These are phyloP conservation scores for Pseudogymnoascus sp. DNA, from an alignment of 2,329 filamentous ascomycete species.

Conservation along the genomic window DNA sequence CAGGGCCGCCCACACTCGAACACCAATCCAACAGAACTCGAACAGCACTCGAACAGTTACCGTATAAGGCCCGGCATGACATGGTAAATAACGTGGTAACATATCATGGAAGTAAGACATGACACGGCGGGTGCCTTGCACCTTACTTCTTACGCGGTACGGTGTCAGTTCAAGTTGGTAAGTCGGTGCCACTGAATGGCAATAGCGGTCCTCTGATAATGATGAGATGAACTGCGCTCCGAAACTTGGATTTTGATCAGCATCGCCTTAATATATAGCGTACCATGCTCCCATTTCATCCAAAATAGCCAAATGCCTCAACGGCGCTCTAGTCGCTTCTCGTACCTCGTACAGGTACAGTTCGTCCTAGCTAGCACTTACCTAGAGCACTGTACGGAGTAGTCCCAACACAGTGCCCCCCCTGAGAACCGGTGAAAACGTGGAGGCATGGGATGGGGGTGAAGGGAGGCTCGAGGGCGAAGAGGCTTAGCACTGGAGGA, in stretches of 20 bases:
- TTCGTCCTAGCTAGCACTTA: neutral
- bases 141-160: neutral
- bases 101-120: neutral
- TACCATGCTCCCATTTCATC: neutral
- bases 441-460: neutral
- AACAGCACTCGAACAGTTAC: constrained; percentile 7
- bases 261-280: neutral
- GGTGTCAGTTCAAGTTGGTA: too few relatives aligned
- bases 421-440: neutral
- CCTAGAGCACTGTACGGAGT: neutral
- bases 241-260: neutral
- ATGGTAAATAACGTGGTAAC: neutral
- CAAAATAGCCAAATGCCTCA: too few relatives aligned
- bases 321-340: neutral
- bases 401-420: neutral
- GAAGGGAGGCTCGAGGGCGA: neutral
- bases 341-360: neutral
- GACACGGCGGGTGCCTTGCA: neutral
- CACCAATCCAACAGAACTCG: neutral
- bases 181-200: neutral
- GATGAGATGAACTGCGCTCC: neutral
- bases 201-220: neutral
- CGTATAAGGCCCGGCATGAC: neutral
- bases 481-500: neutral
- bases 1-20: neutral